These are phyloP conservation scores for Acrodontium crateriforme DNA, from an alignment of 2,329 filamentous ascomycete species.

Conservation along the genomic window DNA sequence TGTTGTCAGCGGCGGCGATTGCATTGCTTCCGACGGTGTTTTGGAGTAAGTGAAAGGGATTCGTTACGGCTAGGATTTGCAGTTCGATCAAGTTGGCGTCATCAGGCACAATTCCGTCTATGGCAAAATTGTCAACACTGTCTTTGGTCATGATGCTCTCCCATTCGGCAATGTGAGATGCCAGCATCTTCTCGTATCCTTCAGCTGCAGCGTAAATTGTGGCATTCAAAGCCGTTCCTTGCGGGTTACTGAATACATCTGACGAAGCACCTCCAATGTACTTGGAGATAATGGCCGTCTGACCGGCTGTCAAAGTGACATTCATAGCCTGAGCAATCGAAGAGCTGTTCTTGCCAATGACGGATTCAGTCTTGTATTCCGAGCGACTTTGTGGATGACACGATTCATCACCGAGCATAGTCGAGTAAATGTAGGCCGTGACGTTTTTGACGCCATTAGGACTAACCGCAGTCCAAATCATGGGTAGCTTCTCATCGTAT, in stretches of 20 bases:
- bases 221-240: conserved; percentile 41
- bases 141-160: conserved; percentile 43
- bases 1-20: conserved; percentile 33
- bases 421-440: conserved; percentile 46
- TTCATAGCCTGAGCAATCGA: conserved; percentile 50
- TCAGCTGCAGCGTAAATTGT: conserved; percentile 34
- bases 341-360: conserved; percentile 44
- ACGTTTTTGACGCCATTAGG: conserved; percentile 49
- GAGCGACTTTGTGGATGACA: conserved; percentile 28
- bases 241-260: conserved; percentile 50
- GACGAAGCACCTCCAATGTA: conserved; percentile 55
- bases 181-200: conserved; percentile 43
- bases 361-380: conserved; percentile 32
- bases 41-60: conserved; percentile 43
- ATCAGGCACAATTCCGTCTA: conserved; percentile 42
- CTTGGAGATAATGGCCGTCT: conserved; percentile 46
- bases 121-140: conserved; percentile 49
- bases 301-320: conserved; percentile 38
- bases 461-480: conserved; percentile 52
- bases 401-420: conserved; percentile 27
- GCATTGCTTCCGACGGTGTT: conserved; percentile 43
- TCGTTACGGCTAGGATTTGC: conserved; percentile 41
- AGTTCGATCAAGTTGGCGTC: conserved; percentile 44
- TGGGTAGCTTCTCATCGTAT: conserved; percentile 33
- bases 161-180: conserved; percentile 50